Evolutionary conservation across 345 rosid genomes (phyloP), one percentile per base, ranked within the genome.

Genomic region (Barbarea vulgaris): DNA sequence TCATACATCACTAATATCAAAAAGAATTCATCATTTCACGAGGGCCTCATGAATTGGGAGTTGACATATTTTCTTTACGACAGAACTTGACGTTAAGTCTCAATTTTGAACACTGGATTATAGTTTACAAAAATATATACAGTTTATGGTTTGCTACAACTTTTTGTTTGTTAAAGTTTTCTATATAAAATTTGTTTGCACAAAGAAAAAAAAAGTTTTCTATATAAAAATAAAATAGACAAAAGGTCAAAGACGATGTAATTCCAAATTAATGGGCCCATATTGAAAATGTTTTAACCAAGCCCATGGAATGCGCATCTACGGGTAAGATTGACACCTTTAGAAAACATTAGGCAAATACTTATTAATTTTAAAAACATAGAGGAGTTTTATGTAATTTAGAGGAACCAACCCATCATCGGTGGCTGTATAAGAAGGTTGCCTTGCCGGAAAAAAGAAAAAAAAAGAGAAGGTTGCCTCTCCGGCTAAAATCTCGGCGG

Each of bases 341-440:
- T 24, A 4, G 1, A 19, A 70, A 70, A 15, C 11, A 8, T 2
- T 9, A 7, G 41, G 47, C 0, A 0, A 6, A 19, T 3, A 18
- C 25, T 36, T 36, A 37, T 1, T 56, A 63, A 46, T 5, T 17
- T 55, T 4, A 37, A 70, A 55, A 69, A 69, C 8, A 57, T 4
- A 27, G 54, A 48, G 76, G 80, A 37, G 30, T 0, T 57, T 71
- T 64, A 3, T 37, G 53, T 39, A 77, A 64, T 56, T 47, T 48
- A 55, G 10, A 62, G 44, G 18, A 71, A 64, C 21, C 44, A 17
- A 19, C 42, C 17, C 14, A 47, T 15, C 28, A 47, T 15, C 36
- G 53, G 22, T 56, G 19, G 39, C 55, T 64, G 18, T 52, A 37
- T 62, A 64, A 39, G 10, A 54, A 64, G 39, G 39, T 60, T 57